phyloP scores from a whole-genome alignment of 139 green algal species.

The Chlamydomonas sp. region DNA sequence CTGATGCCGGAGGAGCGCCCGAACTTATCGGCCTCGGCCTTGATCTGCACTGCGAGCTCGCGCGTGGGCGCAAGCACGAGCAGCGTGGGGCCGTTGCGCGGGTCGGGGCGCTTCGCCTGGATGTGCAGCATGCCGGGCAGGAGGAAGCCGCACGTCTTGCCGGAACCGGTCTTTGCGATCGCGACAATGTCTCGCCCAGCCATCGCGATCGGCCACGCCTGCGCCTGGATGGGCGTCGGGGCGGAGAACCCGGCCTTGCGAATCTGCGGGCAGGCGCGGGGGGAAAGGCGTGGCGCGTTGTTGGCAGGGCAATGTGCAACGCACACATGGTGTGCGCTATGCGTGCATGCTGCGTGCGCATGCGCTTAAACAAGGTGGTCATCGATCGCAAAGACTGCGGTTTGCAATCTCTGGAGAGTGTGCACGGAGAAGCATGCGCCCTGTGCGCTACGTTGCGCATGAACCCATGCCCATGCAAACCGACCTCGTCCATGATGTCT shows the following conservation, averaged over 20 bases:
- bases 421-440: too few species aligned
- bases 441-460: too few species aligned
- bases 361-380: too few species aligned
- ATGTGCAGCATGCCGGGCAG: slow-evolving; percentile 81
- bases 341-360: too few species aligned
- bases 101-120: slow-evolving; percentile 32
- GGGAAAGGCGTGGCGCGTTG: not conserved
- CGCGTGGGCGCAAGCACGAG: slow-evolving; percentile 86
- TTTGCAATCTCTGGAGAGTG: too few species aligned
- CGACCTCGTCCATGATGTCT: slow-evolving; percentile 72
- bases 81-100: slow-evolving; percentile 63
- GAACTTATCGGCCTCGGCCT: slow-evolving; percentile 89
- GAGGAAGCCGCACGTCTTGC: slow-evolving; percentile 81
- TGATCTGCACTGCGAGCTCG: slow-evolving; percentile 91
- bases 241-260: slow-evolving; percentile 63
- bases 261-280: slow-evolving; percentile 38
- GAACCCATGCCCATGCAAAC: slow-evolving; percentile 5
- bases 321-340: too few species aligned
- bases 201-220: slow-evolving; percentile 77
- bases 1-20: slow-evolving; percentile 63
- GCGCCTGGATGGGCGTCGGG: slow-evolving; percentile 78
- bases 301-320: too few species aligned
- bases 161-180: slow-evolving; percentile 80
- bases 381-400: too few species aligned
- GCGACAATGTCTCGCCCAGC: slow-evolving; percentile 73